A percentile compares a stretch with the other conserved stretches of the same genome.
Evolutionary conservation across 371 early-diverging fungal species (phyloP).

Genomic region (Mucor mucedo): DNA sequence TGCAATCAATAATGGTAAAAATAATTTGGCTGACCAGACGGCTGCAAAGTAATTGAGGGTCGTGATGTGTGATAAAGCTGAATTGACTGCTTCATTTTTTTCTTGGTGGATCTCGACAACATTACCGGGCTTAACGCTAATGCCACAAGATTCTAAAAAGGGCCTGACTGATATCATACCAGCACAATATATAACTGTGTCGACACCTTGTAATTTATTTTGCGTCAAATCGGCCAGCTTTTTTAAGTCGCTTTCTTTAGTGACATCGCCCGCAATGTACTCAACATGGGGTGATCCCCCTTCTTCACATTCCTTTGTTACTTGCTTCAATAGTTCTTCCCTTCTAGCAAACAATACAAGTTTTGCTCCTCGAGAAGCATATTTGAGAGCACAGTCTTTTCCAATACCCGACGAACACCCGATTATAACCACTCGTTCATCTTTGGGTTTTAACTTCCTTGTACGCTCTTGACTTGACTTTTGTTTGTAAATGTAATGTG

Average conservation of each 20-base stretch:
- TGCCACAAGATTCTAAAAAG: slow-evolving; percentile 60
- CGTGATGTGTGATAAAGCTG: slow-evolving; percentile 53
- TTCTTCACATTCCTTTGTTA: slow-evolving; percentile 55
- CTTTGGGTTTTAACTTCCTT: slow-evolving; percentile 16
- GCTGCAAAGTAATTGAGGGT: slow-evolving; percentile 73
- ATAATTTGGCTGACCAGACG: slow-evolving; percentile 59
- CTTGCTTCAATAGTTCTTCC: slow-evolving; percentile 46
- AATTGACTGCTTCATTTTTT: slow-evolving; percentile 14
- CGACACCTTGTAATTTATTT: slow-evolving; percentile 48
- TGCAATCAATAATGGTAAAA: slow-evolving; percentile 62
- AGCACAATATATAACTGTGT: slow-evolving; percentile 73
- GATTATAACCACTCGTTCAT: slow-evolving; percentile 74
- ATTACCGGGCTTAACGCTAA: slow-evolving; percentile 15
- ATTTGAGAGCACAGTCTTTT: slow-evolving; percentile 66
- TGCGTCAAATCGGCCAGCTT: slow-evolving; percentile 24
- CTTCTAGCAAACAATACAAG: slow-evolving; percentile 77
- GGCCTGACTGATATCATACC: slow-evolving; percentile 70
- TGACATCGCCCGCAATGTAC: slow-evolving; percentile 39
- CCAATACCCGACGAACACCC: slow-evolving; percentile 89
- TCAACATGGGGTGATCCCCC: slow-evolving; percentile 28
- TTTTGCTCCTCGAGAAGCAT: slow-evolving; percentile 73
- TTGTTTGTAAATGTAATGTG: slow-evolving; percentile 12
- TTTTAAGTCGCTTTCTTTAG: slow-evolving; percentile 35
- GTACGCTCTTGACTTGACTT: slow-evolving; percentile 9
- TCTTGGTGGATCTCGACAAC: background rate